Percentiles rank a stretch among this genome's conserved stretches.
These are phyloP conservation scores for Aspergillus unguis DNA, from an alignment of 2,329 filamentous ascomycete species.

Conservation along the genomic window DNA sequence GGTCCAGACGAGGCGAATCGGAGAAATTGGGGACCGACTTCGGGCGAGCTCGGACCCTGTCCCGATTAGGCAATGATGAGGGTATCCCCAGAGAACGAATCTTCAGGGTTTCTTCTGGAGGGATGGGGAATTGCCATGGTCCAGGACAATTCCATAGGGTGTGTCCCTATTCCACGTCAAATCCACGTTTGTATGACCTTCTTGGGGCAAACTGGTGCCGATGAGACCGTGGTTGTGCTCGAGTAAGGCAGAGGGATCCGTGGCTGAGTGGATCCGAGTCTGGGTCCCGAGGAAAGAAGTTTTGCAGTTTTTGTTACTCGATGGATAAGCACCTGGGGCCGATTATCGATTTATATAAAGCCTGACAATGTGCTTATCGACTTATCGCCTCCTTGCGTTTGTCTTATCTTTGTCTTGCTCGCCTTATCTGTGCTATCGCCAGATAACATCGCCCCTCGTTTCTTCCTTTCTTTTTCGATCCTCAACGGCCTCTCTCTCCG, in stretches of 20 bases:
- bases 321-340: conserved; percentile 5
- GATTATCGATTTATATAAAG: conserved; percentile 11
- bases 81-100: conserved; percentile 15
- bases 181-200: conserved; percentile 1
- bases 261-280: conserved; percentile 15
- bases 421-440: conserved; percentile 8
- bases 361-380: background rate
- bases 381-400: conserved; percentile 8
- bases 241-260: conserved; percentile 11
- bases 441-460: background rate
- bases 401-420: conserved; percentile 8
- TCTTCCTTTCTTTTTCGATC: background rate
- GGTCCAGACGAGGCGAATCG: conserved; percentile 1
- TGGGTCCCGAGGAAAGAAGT: conserved; percentile 5
- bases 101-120: background rate
- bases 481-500: background rate
- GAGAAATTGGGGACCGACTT: background rate
- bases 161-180: conserved; percentile 2
- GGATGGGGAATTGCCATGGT: background rate
- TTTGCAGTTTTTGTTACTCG: conserved; percentile 18
- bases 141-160: background rate
- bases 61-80: conserved; percentile 24
- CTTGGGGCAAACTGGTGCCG: background rate
- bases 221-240: background rate
- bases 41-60: background rate